Evolutionary conservation across 331 rosid genomes (phyloP).

Genomic region (Spiraea crenata): DNA sequence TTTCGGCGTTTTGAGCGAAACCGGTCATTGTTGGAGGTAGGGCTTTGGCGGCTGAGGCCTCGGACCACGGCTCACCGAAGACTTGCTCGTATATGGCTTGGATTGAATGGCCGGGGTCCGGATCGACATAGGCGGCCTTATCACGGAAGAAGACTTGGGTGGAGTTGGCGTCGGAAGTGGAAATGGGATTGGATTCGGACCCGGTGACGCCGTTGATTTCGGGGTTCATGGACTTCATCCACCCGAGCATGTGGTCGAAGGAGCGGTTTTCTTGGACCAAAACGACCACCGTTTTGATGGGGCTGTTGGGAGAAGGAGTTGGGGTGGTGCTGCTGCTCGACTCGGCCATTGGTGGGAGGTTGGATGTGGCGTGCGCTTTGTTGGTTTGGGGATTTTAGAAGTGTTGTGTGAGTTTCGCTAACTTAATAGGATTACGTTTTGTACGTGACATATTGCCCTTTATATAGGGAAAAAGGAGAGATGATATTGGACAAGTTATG

Average conservation of each 20-base stretch:
- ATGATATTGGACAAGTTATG: neutral
- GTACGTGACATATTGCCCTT: neutral
- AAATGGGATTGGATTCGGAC: slow-evolving; percentile 48
- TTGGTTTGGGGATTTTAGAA: neutral
- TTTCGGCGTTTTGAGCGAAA: slow-evolving; percentile 60
- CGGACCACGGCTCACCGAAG: slow-evolving; percentile 69
- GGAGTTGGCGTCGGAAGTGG: slow-evolving; percentile 46
- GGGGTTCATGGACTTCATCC: slow-evolving; percentile 73
- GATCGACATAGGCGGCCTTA: slow-evolving; percentile 53
- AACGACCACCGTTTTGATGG: slow-evolving; percentile 79
- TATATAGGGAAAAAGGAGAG: no score
- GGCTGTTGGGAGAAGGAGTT: slow-evolving; percentile 4
- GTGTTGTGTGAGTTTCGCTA: neutral
- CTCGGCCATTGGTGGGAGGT: slow-evolving; percentile 22
- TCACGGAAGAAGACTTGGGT: slow-evolving; percentile 34
- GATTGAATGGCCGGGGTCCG: slow-evolving; percentile 77
- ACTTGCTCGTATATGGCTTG: slow-evolving; percentile 78
- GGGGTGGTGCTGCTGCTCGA: slow-evolving; percentile 1
- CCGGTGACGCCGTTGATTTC: slow-evolving; percentile 64
- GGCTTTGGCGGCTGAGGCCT: slow-evolving; percentile 41
- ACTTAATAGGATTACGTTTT: neutral
- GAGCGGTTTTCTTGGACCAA: slow-evolving; percentile 91
- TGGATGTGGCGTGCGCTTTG: neutral
- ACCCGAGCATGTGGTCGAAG: slow-evolving; percentile 86
- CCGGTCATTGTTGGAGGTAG: slow-evolving; percentile 61